These are phyloP conservation scores for Ammopiptanthus mongolicus DNA, from an alignment of 306 rosid species.

Conservation along the genomic window DNA sequence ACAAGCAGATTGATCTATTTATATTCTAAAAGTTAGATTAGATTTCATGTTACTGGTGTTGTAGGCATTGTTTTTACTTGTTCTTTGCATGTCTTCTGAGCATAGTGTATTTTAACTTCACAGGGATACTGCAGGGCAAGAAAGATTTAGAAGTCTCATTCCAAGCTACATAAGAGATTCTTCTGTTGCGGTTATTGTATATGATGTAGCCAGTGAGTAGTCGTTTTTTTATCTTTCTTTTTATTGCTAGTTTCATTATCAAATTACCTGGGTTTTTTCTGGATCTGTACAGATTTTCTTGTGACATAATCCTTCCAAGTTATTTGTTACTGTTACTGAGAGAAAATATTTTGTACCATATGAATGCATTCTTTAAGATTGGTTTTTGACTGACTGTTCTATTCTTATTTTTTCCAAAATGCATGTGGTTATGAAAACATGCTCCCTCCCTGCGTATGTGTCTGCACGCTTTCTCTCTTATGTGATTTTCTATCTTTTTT, in stretches of 20 bases:
- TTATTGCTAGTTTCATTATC: not conserved
- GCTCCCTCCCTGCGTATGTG: not conserved
- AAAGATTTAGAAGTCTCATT: conserved; percentile 79
- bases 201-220: conserved; percentile 72
- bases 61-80: not conserved
- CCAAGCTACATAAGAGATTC: conserved; percentile 90
- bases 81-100: not conserved
- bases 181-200: conserved; percentile 70
- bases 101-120: not conserved
- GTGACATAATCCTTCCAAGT: not conserved
- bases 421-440: not conserved
- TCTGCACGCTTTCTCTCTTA: not conserved
- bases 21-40: not conserved
- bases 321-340: not conserved
- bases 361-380: not conserved
- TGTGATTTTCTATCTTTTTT: not conserved
- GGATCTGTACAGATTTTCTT: not conserved
- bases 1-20: not conserved
- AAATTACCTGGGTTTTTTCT: not conserved
- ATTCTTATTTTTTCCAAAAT: not conserved
- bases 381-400: not conserved
- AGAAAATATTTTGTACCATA: not conserved
- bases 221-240: not conserved
- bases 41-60: not conserved
- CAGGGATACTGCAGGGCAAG: conserved; percentile 93